Percentiles rank a stretch among this genome's conserved stretches.
These are phyloP conservation scores for Cryptococcus hybrid DNA, from an alignment of 1,284 basidiomycete species.

Conservation along the genomic window DNA sequence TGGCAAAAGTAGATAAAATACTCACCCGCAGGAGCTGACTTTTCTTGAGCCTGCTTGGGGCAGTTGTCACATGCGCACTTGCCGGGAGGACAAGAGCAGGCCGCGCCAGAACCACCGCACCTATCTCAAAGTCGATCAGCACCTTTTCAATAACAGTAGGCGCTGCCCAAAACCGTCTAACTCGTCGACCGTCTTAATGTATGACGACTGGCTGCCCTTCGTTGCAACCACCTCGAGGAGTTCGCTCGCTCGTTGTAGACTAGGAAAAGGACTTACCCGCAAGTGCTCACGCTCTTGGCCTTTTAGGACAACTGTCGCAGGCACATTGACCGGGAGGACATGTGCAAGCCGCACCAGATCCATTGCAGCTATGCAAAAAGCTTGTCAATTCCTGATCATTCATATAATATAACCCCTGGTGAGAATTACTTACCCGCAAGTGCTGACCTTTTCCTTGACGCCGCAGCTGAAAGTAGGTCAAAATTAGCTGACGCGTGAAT, in stretches of 20 bases:
- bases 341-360: constrained; percentile 1
- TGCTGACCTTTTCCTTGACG: constrained; percentile 6
- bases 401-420: background rate
- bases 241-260: too few species aligned
- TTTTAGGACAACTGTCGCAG: constrained; percentile 12
- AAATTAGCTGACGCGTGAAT: background rate
- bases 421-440: constrained; percentile 1
- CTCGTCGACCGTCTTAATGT: too few species aligned
- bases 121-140: background rate
- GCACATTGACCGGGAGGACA: background rate
- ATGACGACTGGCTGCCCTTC: too few species aligned
- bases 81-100: constrained; percentile 6
- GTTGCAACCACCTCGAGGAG: too few species aligned
- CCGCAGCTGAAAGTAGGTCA: constrained; percentile 1
- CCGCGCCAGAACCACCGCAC: constrained; percentile 15
- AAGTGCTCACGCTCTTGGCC: background rate
- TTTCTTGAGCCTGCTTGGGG: constrained; percentile 13
- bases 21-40: constrained; percentile 5
- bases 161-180: too few species aligned
- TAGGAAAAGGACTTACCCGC: background rate
- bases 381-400: background rate
- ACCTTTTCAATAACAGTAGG: too few species aligned
- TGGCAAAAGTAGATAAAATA: background rate
- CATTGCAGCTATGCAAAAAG: background rate
- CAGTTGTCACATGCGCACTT: constrained; percentile 25